These are phyloP conservation scores for Pyrrhoderma noxium DNA, from an alignment of 1,284 basidiomycete genomes.

Conservation along the genomic window DNA sequence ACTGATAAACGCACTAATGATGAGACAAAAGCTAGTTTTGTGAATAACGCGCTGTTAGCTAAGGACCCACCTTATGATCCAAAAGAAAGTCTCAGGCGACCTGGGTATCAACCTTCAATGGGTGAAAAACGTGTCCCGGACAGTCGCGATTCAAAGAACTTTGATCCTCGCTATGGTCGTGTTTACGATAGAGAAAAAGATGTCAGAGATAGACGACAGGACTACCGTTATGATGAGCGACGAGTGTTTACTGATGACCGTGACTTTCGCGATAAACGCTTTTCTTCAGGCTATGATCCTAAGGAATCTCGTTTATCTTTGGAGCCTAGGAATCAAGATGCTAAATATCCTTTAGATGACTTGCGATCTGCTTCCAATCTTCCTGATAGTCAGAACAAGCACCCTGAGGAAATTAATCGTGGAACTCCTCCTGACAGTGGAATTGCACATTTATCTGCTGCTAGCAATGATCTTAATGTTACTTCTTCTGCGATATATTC, in stretches of 20 bases:
- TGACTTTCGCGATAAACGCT: not conserved
- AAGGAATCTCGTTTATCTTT: conserved; percentile 1
- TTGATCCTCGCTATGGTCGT: conserved; percentile 4
- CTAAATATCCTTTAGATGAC: not conserved
- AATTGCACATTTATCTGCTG: not conserved
- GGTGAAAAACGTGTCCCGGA: not conserved
- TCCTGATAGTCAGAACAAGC: not conserved
- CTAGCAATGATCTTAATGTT: too few relatives aligned
- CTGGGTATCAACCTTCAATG: not conserved
- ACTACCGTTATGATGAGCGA: conserved; percentile 11
- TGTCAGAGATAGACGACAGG: not conserved
- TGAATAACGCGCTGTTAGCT: conserved; percentile 4
- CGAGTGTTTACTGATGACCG: not conserved
- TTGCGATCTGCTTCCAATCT: not conserved
- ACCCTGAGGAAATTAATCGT: conserved; percentile 3
- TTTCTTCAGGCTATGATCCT: not conserved
- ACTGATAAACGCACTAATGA: too few relatives aligned
- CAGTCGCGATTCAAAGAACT: conserved; percentile 4
- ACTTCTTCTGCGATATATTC: not conserved
- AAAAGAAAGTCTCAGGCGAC: conserved; percentile 8
- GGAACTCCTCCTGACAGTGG: not conserved
- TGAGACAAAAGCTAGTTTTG: not conserved
- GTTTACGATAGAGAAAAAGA: conserved; percentile 1
- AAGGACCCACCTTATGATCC: conserved; percentile 16
- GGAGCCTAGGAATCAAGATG: conserved; percentile 9